Conservation (phyloP, 2,329 filamentous ascomycete species). For the Chaetoscypha palmicola region DNA sequence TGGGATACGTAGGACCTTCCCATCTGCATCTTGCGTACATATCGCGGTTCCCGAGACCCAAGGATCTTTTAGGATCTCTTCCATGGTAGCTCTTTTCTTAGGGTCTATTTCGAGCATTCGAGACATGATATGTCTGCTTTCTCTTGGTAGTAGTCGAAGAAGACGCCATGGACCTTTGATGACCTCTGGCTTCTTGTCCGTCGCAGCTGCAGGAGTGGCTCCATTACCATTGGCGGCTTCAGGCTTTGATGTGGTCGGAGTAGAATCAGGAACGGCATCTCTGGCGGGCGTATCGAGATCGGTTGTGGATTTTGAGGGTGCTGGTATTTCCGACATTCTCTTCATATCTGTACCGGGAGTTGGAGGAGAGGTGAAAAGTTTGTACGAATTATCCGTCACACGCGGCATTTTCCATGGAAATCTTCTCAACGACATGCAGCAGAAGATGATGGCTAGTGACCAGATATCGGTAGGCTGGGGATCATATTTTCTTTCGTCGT, state of each 20-base stretch:
- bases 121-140: conserved; percentile 82
- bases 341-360: conserved; percentile 53
- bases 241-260: conserved; percentile 11
- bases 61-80: conserved; percentile 77
- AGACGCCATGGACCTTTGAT: conserved; percentile 92
- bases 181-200: conserved; percentile 55
- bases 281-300: conserved; percentile 19
- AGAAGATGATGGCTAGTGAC: conserved; percentile 98
- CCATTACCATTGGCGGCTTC: conserved; percentile 2
- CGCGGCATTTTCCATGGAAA: conserved; percentile 98
- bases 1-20: conserved; percentile 59
- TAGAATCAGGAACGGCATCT: conserved; percentile 17
- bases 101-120: conserved; percentile 90
- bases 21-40: conserved; percentile 76
- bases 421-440: conserved; percentile 90
- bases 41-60: conserved; percentile 85
- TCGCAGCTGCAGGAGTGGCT: conserved; percentile 14
- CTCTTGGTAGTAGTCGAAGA: conserved; percentile 76
- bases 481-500: conserved; percentile 88
- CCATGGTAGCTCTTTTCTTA: conserved; percentile 72
- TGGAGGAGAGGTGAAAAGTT: conserved; percentile 81
- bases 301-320: conserved; percentile 23
- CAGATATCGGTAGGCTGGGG: conserved; percentile 92
- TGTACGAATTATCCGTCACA: conserved; percentile 87
- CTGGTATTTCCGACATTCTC: conserved; percentile 18